phyloP scores from a whole-genome alignment of 2,329 filamentous ascomycete genomes.

The Neofusicoccum sp. region DNA sequence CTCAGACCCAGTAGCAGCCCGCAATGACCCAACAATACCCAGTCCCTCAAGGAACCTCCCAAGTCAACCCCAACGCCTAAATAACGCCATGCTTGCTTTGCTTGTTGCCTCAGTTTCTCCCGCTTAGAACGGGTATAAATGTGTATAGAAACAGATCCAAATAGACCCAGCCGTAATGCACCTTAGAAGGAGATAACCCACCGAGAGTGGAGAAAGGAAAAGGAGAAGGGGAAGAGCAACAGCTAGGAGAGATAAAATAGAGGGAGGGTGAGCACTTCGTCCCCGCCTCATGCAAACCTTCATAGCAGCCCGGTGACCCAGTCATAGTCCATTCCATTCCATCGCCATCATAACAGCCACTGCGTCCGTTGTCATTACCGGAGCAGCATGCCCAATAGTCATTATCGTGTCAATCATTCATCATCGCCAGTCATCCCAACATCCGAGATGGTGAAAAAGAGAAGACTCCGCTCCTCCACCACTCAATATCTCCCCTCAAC shows the following conservation, averaged over 20 bases:
- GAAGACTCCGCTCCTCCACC: background rate
- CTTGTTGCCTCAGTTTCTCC: background rate
- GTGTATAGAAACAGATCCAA: background rate
- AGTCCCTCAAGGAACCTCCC: background rate
- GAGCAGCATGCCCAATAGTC: background rate
- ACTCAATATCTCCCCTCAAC: conserved; percentile 10
- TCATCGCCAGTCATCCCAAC: background rate
- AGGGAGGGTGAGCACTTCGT: background rate
- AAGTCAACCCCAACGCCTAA: background rate
- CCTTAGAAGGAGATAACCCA: background rate
- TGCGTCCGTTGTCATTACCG: background rate
- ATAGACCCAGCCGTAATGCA: background rate
- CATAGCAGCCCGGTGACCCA: background rate
- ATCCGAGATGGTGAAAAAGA: background rate
- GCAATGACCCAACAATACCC: background rate
- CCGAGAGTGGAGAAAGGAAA: background rate
- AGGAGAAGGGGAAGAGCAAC: background rate
- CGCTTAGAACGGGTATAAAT: background rate
- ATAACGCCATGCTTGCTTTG: conserved; percentile 6
- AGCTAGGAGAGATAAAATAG: no score
- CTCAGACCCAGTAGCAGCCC: background rate
- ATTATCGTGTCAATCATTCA: background rate
- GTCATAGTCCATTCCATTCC: background rate
- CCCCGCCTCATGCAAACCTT: background rate
- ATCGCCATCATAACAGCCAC: background rate